phyloP scores from a whole-genome alignment of 495 filamentous ascomycete genomes.

The Penicillium parvum region DNA sequence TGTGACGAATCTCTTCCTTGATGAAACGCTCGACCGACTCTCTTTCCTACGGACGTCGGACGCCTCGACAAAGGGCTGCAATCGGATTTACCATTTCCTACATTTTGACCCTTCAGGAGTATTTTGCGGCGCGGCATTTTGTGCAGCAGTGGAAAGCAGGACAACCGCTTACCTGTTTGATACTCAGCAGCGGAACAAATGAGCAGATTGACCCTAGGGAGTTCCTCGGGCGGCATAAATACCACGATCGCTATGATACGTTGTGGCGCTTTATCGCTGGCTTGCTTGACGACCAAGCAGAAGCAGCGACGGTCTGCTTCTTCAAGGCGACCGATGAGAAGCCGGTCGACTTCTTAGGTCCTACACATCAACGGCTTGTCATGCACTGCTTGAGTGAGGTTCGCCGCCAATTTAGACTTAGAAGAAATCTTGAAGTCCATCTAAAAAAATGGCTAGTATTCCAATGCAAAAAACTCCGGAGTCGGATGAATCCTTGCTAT shows the following conservation, averaged over 20 bases:
- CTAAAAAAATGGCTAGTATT: not conserved
- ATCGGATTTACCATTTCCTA: conserved; percentile 37
- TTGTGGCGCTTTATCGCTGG: not conserved
- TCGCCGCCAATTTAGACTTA: not conserved
- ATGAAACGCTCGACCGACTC: conserved; percentile 18
- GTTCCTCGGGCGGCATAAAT: not conserved
- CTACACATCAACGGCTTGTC: conserved; percentile 34
- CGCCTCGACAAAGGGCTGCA: too few relatives aligned
- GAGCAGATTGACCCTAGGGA: not conserved
- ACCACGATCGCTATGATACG: not conserved
- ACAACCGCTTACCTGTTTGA: conserved; percentile 16
- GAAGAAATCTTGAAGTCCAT: conserved; percentile 1
- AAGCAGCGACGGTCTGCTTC: conserved; percentile 11
- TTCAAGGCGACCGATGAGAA: conserved; percentile 33
- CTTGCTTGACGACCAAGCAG: not conserved
- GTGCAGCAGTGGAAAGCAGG: conserved; percentile 29
- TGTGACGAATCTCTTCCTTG: conserved; percentile 8
- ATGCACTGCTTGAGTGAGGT: conserved; percentile 40
- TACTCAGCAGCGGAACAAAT: not conserved
- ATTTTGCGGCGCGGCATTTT: conserved; percentile 42
- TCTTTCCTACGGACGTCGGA: conserved; percentile 26
- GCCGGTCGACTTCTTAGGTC: conserved; percentile 36
- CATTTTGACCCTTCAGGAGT: conserved; percentile 42
- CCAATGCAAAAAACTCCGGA: not conserved
- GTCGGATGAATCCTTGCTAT: not conserved